Evolutionary conservation across 108 stramenopile genomes (phyloP), one percentile per base, ranked within the genome.

Genomic region (Seminavis robusta): DNA sequence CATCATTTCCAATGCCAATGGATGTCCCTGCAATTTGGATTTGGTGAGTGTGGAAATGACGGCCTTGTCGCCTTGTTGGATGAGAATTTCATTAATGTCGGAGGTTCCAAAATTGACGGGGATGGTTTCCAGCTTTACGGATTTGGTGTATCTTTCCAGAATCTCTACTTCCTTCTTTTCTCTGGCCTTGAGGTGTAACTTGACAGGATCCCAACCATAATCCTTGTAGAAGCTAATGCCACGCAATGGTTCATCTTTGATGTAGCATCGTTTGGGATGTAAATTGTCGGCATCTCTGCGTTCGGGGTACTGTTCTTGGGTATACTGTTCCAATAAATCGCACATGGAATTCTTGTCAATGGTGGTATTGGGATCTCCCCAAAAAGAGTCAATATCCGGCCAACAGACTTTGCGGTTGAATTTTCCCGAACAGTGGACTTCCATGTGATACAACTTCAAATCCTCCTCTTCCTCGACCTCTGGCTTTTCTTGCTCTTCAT

Each of bases 141-240:
- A 38, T 33, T 66, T 66, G 8, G 65, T 51, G 39, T 45, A 66
- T 31, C 51, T 36, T 20, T 66, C 48, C 21, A 43, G 56, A 8
- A 57, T 43, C 34, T 57, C 56, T n/a, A 66, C 45, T 9, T 21
- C 5, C 15, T n/a, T n/a, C n/a, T n/a, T n/a, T n/a, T n/a, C n/a
- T n/a, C 65, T 56, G 16, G 65, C 49, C 16, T 36, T 45, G 17
- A 66, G 36, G 43, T 66, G 56, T 11, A 66, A 15, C 33, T 57
- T 66, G 47, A 66, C 33, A 7, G 65, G 55, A 44, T 66, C 57
- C 65, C 65, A 66, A 9, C 48, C 65, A 57, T 55, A 66, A 10
- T 56, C 36, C 44, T 57, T 57, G 34, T 43, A 57, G 7, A 38
- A 4, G 21, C 47, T 54, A 33, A 17, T 24, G 10, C 65, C 55